phyloP scores from a whole-genome alignment of 2,329 filamentous ascomycete genomes.

The Colletotrichum nymphaeae region DNA sequence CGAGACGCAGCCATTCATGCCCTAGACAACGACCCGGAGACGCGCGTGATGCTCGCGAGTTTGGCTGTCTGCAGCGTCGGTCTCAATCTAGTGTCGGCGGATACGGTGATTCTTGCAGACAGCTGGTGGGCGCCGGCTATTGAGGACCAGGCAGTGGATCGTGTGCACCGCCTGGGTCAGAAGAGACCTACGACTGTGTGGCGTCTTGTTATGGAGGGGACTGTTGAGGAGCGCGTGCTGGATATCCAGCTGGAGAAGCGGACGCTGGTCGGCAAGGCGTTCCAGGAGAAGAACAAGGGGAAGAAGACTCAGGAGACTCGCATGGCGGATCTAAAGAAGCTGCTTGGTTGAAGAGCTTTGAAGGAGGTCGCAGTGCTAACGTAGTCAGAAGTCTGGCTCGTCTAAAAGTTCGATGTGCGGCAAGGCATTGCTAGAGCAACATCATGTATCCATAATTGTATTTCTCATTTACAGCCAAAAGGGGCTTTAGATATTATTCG shows the following conservation, averaged over 20 bases:
- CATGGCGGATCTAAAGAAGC: conserved; percentile 65
- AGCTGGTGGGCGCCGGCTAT: conserved; percentile 94
- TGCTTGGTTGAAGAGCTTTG: conserved; percentile 48
- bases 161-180: conserved; percentile 88
- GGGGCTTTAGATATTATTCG: neutral
- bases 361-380: neutral
- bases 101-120: conserved; percentile 86
- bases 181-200: conserved; percentile 83
- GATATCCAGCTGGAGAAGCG: conserved; percentile 84
- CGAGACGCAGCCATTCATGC: conserved; percentile 79
- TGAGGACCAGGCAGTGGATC: conserved; percentile 90
- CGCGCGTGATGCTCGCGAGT: conserved; percentile 83
- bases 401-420: neutral
- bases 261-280: conserved; percentile 80
- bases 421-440: neutral
- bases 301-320: conserved; percentile 68
- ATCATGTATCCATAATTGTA: neutral
- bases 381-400: neutral
- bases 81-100: conserved; percentile 86
- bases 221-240: conserved; percentile 84
- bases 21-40: conserved; percentile 74
- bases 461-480: neutral
- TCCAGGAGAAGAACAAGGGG: conserved; percentile 75
- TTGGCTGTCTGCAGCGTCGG: conserved; percentile 87
- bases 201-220: conserved; percentile 82